A percentile compares a stretch with the other conserved stretches of the same genome.
Conservation (phyloP, 192 early-diverging fungal species). For the Backusella westeae region DNA sequence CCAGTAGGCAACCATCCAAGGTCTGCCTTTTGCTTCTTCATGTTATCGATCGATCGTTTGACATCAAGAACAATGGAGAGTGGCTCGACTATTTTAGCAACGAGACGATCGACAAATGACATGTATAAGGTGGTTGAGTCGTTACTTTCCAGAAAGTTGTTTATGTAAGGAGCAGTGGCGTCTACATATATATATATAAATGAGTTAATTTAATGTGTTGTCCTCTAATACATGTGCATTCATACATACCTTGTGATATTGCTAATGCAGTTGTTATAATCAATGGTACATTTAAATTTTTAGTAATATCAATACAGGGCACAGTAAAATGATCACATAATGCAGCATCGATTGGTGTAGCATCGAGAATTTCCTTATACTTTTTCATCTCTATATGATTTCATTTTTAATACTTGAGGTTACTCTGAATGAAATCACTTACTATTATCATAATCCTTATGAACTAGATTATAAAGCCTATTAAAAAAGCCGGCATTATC, state of each 20-base stretch:
- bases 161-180: constrained; percentile 15
- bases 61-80: not conserved
- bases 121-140: constrained; percentile 5
- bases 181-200: constrained; percentile 1
- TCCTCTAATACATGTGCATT: not conserved
- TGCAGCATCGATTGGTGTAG: not conserved
- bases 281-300: constrained; percentile 14
- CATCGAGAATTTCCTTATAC: not conserved
- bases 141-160: not conserved
- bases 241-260: constrained; percentile 15
- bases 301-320: constrained; percentile 14
- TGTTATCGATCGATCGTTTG: not conserved
- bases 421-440: not conserved
- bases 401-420: not conserved
- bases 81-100: not conserved
- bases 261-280: constrained; percentile 20
- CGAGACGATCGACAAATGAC: constrained; percentile 8
- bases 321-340: constrained; percentile 28
- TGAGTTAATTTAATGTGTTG: not conserved
- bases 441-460: not conserved
- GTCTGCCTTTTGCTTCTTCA: not conserved
- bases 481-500: not conserved
- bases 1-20: not conserved
- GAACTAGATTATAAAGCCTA: not conserved
- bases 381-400: not conserved